These are phyloP conservation scores for Pythium vanterpoolii DNA, from an alignment of 352 stramenopile genomes.

Conservation along the genomic window DNA sequence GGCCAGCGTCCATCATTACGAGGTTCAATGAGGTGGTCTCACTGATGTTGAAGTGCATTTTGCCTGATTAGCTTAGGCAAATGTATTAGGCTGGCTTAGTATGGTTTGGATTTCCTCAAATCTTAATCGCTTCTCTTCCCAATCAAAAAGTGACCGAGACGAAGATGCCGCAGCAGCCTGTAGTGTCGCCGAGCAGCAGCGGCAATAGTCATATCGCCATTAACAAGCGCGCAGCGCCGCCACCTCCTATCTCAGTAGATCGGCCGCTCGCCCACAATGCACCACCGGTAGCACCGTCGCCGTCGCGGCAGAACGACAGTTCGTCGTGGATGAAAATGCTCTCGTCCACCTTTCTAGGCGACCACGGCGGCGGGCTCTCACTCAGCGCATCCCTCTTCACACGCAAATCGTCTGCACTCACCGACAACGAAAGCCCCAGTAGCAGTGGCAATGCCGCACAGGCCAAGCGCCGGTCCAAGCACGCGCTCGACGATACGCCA, in stretches of 20 bases:
- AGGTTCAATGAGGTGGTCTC: not conserved
- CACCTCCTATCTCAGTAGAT: slow-evolving; percentile 11
- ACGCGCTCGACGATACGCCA: slow-evolving; percentile 39
- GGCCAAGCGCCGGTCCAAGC: slow-evolving; percentile 25
- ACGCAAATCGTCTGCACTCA: slow-evolving; percentile 25
- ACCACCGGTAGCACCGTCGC: slow-evolving; percentile 1
- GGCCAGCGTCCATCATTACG: slow-evolving; percentile 1
- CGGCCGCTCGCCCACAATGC: not conserved
- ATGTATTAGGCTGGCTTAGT: not conserved
- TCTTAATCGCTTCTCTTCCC: not conserved
- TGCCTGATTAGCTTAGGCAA: not conserved
- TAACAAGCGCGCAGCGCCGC: not conserved
- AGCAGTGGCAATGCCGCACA: slow-evolving; percentile 14
- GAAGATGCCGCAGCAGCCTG: slow-evolving; percentile 2
- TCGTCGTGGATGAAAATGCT: slow-evolving; percentile 80
- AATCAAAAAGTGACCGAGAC: not conserved
- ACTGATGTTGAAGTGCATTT: not conserved
- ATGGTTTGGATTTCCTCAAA: not conserved
- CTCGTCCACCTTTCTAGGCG: slow-evolving; percentile 73
- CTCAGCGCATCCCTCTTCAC: slow-evolving; percentile 33
- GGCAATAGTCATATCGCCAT: not conserved
- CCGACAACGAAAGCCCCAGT: slow-evolving; percentile 4
- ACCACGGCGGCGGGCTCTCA: slow-evolving; percentile 26
- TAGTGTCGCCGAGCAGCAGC: not conserved
- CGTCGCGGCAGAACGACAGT: not conserved